Evolutionary conservation across 2,329 filamentous ascomycete genomes (phyloP), one percentile per base, ranked within the genome.

Genomic region (Helotiales sp.): DNA sequence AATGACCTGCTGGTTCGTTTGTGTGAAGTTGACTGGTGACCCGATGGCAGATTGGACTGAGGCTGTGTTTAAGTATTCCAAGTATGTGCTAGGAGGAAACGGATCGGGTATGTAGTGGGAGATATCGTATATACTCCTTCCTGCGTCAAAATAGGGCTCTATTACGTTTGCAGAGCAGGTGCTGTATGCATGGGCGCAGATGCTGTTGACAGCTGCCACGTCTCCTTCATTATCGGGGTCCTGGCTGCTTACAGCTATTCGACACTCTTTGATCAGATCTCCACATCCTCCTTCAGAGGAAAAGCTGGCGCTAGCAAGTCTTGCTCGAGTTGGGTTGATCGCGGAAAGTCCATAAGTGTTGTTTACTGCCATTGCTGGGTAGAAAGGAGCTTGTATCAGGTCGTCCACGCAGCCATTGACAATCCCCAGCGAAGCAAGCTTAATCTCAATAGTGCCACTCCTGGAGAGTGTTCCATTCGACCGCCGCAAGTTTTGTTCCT

Each of bases 371-470:
- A 89, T 89, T 7, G 78, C 75, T 0, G 87, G 83, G 70, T 86
- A 88, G 71, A 79, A 86, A 2, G 85, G 84, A 3, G 81, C 80
- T 78, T 93, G 89, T 0, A 88, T 82, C 32, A 87, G 76, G 71
- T 86, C 82, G 74, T 93, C 91, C 40, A 93, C 81, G 70, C 89
- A 87, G 13, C 90, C 91, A 76, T 93, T 92, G 66, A 92, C 81
- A 66, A 93, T 90, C 24, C 90, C 90, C 0, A 93, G 78, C 0
- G 89, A 86, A 15, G 80, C 81, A 8, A 93, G 80, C 63, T 85
- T 84, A 58, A 91, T 86, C 32, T 87, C 83, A 11, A 90, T 78
- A 1, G 86, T 88, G 40, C 78, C 81, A 67, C 84, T 84, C 20
- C 75, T 77, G 8, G 83, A 76, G 1, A 86, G 66, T 1, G 82